Conservation (phyloP, 2,329 filamentous ascomycete genomes). For the Venturia asperata region DNA sequence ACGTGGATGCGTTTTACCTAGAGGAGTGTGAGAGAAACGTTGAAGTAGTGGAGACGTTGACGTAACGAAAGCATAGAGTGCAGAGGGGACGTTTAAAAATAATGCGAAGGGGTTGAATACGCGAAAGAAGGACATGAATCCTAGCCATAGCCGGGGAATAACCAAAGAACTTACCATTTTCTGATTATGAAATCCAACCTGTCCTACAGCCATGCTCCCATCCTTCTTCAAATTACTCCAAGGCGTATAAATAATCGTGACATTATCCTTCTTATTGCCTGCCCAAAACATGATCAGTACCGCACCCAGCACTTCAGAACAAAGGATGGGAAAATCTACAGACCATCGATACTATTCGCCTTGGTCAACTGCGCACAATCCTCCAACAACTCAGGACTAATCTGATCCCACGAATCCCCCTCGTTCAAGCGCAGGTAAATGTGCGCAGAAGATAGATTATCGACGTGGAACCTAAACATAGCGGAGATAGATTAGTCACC, state of each 20-base stretch:
- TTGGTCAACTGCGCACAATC: constrained; percentile 98
- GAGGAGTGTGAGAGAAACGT: neutral
- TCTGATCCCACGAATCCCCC: constrained; percentile 74
- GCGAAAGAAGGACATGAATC: constrained; percentile 25
- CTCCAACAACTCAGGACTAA: constrained; percentile 64
- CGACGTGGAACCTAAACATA: constrained; percentile 78
- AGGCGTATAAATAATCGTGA: constrained; percentile 94
- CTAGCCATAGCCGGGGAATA: neutral
- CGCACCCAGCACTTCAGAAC: neutral
- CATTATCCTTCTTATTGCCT: constrained; percentile 98
- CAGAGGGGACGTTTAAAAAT: neutral
- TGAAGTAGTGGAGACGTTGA: no score
- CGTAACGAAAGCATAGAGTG: neutral
- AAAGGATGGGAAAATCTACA: neutral
- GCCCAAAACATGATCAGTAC: constrained; percentile 11
- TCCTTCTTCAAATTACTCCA: constrained; percentile 96
- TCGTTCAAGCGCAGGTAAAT: constrained; percentile 84
- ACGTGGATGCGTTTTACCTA: constrained; percentile 78
- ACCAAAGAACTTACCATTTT: constrained; percentile 48
- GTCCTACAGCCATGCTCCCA: constrained; percentile 88
- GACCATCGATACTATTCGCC: constrained; percentile 95
- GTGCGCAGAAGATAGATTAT: constrained; percentile 94
- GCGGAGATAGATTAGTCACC: neutral
- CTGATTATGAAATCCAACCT: constrained; percentile 88
- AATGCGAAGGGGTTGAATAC: neutral